Evolutionary conservation across 805 yeast genomes (phyloP).

Genomic region (Clavispora carvajalis): DNA sequence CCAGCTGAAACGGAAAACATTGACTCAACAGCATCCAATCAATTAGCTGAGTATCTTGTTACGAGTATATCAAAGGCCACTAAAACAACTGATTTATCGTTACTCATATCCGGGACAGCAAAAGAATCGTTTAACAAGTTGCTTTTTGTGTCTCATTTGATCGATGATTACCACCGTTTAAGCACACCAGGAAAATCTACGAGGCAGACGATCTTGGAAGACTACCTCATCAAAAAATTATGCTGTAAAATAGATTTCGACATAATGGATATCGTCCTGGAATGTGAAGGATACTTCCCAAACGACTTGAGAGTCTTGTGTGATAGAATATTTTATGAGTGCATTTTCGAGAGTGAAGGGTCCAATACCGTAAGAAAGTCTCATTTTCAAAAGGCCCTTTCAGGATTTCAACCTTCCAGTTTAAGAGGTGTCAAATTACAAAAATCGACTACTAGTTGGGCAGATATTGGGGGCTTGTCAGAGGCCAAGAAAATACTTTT

Average conservation of each 20-base stretch:
- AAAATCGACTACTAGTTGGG: conserved; percentile 72
- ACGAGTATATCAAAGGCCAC: conserved; percentile 38
- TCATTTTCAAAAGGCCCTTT: conserved; percentile 53
- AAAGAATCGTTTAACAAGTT: conserved; percentile 60
- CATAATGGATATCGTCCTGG: conserved; percentile 45
- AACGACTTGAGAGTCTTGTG: conserved; percentile 68
- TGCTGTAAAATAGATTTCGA: conserved; percentile 35
- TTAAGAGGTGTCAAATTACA: conserved; percentile 83
- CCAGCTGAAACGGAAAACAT: conserved; percentile 59
- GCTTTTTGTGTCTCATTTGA: conserved; percentile 61
- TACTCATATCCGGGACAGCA: conserved; percentile 60
- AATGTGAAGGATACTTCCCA: conserved; percentile 88
- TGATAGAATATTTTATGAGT: conserved; percentile 63
- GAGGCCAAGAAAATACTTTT: conserved; percentile 70
- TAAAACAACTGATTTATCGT: conserved; percentile 45
- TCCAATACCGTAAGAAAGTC: conserved; percentile 18
- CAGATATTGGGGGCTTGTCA: conserved; percentile 81
- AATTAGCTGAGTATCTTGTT: conserved; percentile 57
- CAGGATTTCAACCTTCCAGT: conserved; percentile 72
- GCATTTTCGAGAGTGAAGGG: conserved; percentile 17
- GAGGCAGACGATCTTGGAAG: conserved; percentile 44
- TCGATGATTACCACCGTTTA: conserved; percentile 58
- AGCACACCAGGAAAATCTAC: conserved; percentile 65
- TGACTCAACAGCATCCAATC: conserved; percentile 58
- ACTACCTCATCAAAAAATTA: conserved; percentile 27